These are phyloP conservation scores for Carex parvula DNA, from an alignment of 176 grass and related monocot genomes.

Conservation along the genomic window DNA sequence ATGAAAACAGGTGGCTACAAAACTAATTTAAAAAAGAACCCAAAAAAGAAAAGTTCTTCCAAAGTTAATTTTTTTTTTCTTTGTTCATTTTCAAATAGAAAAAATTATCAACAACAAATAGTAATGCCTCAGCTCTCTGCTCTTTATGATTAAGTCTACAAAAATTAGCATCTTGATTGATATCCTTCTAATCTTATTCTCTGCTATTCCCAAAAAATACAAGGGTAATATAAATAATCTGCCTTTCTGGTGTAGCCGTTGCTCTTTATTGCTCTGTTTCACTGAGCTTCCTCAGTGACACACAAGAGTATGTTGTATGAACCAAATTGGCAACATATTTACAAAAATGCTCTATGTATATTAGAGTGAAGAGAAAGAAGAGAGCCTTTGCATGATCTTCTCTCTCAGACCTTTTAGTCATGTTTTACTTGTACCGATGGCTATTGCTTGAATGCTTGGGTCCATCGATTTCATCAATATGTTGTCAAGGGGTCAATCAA, in stretches of 20 bases:
- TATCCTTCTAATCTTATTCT: background rate
- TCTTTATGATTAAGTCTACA: constrained; percentile 14
- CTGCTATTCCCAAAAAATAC: background rate
- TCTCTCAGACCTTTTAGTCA: background rate
- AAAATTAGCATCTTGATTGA: constrained; percentile 12
- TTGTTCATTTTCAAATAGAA: background rate
- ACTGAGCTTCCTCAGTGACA: constrained; percentile 5
- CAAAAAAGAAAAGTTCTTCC: background rate
- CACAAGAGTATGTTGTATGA: background rate
- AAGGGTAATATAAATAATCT: background rate
- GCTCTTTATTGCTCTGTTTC: constrained; percentile 7
- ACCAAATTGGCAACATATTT: constrained; percentile 18
- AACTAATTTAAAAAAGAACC: background rate
- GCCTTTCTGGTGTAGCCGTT: constrained; percentile 1
- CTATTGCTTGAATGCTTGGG: background rate
- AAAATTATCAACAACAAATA: constrained; percentile 1
- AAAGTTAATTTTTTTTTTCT: background rate
- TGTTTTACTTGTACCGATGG: background rate
- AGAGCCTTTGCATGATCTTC: constrained; percentile 1
- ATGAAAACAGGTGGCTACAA: too few species aligned
- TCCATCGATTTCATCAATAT: background rate
- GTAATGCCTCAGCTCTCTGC: background rate
- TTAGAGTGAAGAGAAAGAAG: constrained; percentile 6
- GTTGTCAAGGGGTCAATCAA: background rate
- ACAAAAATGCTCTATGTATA: constrained; percentile 20